Evolutionary conservation across 2,329 filamentous ascomycete genomes (phyloP), one percentile per base, ranked within the genome.

Genomic region (Aspergillus sp.): DNA sequence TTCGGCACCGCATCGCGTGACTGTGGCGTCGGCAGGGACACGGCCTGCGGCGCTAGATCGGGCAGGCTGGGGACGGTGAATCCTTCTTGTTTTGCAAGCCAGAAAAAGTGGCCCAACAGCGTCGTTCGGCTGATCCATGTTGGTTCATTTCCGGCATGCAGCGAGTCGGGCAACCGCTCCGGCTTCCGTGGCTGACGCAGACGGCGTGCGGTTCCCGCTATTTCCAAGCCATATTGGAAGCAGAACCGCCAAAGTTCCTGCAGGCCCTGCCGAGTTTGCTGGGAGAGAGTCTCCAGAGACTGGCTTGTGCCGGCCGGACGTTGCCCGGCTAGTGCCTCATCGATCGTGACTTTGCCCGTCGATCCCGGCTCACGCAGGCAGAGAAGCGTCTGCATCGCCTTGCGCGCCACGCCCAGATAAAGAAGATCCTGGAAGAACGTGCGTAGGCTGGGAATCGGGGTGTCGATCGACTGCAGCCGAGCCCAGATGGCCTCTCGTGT

Each of bases 201-300:
- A 36, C 45, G 47, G 46, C 49, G 49, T n/a, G 18, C 49, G 49
- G 49, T 51, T 31, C 51, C 56, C 14, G 58, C 57, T 45, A 63
- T 61, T 55, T 63, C 58, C 45, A 63, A 63, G 16, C 59, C 57
- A 22, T 65, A 65, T 29, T 65, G 57, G 47, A 65, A 56, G 49
- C 63, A 59, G 46, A 65, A 65, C 3, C 63, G 55, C 63, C 57
- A 65, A 24, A 65, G 42, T 24, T 65, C 63, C 14, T 50, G 49
- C 49, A 51, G 49, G 16, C 49, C 49, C 49, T 51, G 49, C 26
- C 24, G 49, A 24, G 26, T 31, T 29, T n/a, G 20, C 20, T 31
- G 49, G 20, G 20, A 24, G 16, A 12, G n/a, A 3, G n/a, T 2
- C 16, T 31, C 18, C 49, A 51, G 24, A 31, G 49, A 31, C 20